Evolutionary conservation across 495 filamentous ascomycete species (phyloP).

Genomic region (Aspergillus steynii): DNA sequence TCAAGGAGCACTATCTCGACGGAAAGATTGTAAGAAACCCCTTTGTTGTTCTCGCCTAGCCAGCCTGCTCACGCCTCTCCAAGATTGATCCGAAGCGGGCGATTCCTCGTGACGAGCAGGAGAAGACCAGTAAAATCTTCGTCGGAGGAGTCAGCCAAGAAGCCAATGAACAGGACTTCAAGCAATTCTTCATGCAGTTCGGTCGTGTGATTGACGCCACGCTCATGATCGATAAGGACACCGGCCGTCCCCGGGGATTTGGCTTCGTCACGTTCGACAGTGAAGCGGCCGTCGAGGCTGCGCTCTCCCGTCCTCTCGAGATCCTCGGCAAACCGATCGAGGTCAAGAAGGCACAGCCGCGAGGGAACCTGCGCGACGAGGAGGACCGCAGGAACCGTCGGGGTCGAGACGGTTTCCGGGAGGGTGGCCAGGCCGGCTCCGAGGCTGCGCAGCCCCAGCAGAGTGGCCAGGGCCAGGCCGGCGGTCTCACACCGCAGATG

Average conservation of each 20-base stretch:
- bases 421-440: slow-evolving; percentile 47
- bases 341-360: slow-evolving; percentile 95
- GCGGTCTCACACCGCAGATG: slow-evolving; percentile 86
- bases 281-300: slow-evolving; percentile 91
- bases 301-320: slow-evolving; percentile 76
- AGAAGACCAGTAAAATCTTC: slow-evolving; percentile 97
- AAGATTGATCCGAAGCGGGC: slow-evolving; percentile 98
- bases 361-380: slow-evolving; percentile 91
- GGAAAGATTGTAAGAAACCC: slow-evolving; percentile 85
- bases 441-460: slow-evolving; percentile 52
- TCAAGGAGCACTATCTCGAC: slow-evolving; percentile 97
- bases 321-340: slow-evolving; percentile 96
- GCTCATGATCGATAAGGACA: slow-evolving; percentile 99
- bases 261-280: slow-evolving; percentile 99
- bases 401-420: slow-evolving; percentile 60
- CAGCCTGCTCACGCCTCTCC: slow-evolving; percentile 24
- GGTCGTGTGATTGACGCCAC: slow-evolving; percentile 96
- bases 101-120: slow-evolving; percentile 96
- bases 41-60: slow-evolving; percentile 11
- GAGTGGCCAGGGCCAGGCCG: slow-evolving; percentile 40
- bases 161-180: slow-evolving; percentile 92
- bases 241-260: slow-evolving; percentile 90
- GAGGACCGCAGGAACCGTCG: slow-evolving; percentile 61
- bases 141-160: slow-evolving; percentile 98
- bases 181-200: slow-evolving; percentile 94